Evolutionary conservation across 352 stramenopile genomes (phyloP).

Genomic region (Phytophthora crassamura): DNA sequence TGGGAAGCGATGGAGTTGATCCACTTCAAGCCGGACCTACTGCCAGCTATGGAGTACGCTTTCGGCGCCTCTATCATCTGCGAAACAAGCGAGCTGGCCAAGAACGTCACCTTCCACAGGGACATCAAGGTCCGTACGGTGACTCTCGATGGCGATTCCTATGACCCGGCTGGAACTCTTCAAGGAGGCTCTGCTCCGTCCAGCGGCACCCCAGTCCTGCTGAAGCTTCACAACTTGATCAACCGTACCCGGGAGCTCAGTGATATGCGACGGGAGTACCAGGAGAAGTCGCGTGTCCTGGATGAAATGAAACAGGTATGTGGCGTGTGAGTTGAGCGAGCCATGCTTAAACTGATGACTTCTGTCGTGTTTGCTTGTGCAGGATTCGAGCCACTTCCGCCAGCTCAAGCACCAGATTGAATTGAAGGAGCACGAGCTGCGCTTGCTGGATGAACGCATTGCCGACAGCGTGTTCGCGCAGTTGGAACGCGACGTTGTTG

Average conservation of each 20-base stretch:
- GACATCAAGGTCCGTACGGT: constrained; percentile 97
- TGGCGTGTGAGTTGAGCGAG: neutral
- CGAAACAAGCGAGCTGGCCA: constrained; percentile 92
- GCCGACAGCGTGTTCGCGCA: constrained; percentile 80
- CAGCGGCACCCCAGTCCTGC: constrained; percentile 73
- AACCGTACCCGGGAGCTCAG: constrained; percentile 70
- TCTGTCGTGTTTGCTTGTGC: constrained; percentile 9
- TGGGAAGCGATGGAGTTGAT: constrained; percentile 97
- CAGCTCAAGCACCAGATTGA: constrained; percentile 82
- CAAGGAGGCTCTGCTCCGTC: constrained; percentile 89
- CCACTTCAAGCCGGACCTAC: constrained; percentile 95
- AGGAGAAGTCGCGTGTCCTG: constrained; percentile 62
- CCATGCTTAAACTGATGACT: constrained; percentile 4
- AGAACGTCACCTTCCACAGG: constrained; percentile 87
- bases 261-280: constrained; percentile 73
- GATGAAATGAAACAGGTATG: constrained; percentile 76
- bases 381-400: constrained; percentile 79
- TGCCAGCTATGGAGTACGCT: constrained; percentile 97
- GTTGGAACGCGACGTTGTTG: constrained; percentile 73
- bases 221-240: constrained; percentile 85
- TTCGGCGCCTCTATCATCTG: constrained; percentile 99
- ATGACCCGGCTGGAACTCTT: constrained; percentile 97
- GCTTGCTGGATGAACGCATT: constrained; percentile 82
- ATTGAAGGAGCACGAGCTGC: constrained; percentile 85
- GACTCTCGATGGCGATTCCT: constrained; percentile 98